These are phyloP conservation scores for Penicillium sp. DNA, from an alignment of 2,329 filamentous ascomycete species.

Conservation along the genomic window DNA sequence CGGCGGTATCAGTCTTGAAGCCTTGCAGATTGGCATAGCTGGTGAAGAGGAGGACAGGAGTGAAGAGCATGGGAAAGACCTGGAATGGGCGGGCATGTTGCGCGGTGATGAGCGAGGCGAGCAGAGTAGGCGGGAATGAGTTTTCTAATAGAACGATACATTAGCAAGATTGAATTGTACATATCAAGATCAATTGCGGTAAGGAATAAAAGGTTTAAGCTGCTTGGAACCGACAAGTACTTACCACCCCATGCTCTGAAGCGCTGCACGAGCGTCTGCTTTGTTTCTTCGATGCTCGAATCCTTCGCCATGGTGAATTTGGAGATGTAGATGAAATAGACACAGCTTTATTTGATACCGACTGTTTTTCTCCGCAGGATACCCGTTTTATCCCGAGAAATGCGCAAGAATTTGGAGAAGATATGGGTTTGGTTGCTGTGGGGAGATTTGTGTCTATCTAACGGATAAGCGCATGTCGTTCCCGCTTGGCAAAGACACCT, in stretches of 20 bases:
- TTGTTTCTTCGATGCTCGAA: constrained; percentile 34
- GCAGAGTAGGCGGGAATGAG: constrained; percentile 63
- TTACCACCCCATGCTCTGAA: constrained; percentile 47
- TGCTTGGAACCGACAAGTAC: constrained; percentile 1
- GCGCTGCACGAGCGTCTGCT: constrained; percentile 40
- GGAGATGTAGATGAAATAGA: not conserved
- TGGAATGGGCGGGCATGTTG: constrained; percentile 68
- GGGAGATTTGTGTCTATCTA: not conserved
- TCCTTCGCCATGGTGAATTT: constrained; percentile 28
- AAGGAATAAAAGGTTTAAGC: not conserved
- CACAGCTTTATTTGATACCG: not conserved
- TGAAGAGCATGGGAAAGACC: constrained; percentile 65
- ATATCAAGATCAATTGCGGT: not conserved
- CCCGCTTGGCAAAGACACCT: constrained; percentile 28
- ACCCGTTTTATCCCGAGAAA: not conserved
- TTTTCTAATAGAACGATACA: constrained; percentile 50
- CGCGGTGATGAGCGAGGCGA: constrained; percentile 66
- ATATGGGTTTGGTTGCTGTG: not conserved
- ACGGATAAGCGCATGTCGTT: constrained; percentile 14
- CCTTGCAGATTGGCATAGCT: constrained; percentile 65
- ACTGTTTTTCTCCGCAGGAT: not conserved
- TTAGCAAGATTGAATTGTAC: not conserved
- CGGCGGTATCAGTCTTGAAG: constrained; percentile 64
- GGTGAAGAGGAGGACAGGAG: constrained; percentile 64
- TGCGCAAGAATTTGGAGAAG: not conserved